These are phyloP conservation scores for Protea cynaroides DNA, from an alignment of 164 flowering plant genomes.

Conservation along the genomic window DNA sequence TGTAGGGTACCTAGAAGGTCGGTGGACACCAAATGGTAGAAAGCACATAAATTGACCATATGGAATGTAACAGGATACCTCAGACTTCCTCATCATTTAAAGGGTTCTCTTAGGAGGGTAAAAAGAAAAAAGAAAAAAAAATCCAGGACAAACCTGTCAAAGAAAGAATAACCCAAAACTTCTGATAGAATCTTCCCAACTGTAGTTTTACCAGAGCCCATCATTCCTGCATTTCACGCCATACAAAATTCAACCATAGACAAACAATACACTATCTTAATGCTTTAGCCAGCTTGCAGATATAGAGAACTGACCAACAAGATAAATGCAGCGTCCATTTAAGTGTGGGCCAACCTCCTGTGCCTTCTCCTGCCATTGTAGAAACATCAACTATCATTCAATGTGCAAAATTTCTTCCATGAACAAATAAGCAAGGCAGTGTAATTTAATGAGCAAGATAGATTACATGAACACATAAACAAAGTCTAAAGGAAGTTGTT, in stretches of 20 bases:
- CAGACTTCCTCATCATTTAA: too few relatives aligned
- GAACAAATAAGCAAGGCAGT: not conserved
- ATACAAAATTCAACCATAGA: not conserved
- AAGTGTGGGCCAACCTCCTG: slow-evolving; percentile 59
- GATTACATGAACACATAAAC: not conserved
- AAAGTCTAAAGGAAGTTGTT: too few relatives aligned
- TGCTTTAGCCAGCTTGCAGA: slow-evolving; percentile 1
- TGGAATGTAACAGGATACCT: too few relatives aligned
- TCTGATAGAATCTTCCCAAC: slow-evolving; percentile 80
- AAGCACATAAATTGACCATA: too few relatives aligned
- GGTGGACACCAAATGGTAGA: too few relatives aligned
- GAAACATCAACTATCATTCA: slow-evolving; percentile 15
- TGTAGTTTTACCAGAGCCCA: slow-evolving; percentile 99
- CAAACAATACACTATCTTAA: not conserved
- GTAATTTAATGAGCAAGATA: too few relatives aligned
- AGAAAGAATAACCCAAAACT: slow-evolving; percentile 71
- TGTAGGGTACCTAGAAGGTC: too few relatives aligned
- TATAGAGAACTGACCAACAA: slow-evolving; percentile 70
- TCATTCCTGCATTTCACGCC: slow-evolving; percentile 66
- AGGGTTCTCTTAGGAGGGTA: too few relatives aligned
- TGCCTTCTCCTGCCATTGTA: slow-evolving; percentile 65
- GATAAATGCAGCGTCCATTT: slow-evolving; percentile 78
- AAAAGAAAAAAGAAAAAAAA: too few relatives aligned
- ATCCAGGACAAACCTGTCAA: slow-evolving; percentile 61
- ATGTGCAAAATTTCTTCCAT: not conserved